Percentiles rank a stretch among this genome's conserved stretches.
phyloP scores from a whole-genome alignment of 805 yeast genomes.

The Starmerella roubikii region DNA sequence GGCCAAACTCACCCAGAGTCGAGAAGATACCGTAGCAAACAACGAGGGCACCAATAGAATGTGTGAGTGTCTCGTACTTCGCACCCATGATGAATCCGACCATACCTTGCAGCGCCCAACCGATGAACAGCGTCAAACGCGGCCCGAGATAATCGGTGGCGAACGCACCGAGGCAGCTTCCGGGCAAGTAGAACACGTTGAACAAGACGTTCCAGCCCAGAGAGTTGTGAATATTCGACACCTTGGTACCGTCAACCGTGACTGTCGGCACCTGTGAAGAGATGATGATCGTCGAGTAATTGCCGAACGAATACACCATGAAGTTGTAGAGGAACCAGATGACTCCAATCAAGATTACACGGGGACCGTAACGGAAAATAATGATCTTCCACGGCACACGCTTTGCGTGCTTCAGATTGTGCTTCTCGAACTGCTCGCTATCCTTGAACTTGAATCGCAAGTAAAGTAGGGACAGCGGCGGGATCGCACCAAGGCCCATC shows the following conservation, averaged over 20 bases:
- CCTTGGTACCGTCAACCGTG: constrained; percentile 26
- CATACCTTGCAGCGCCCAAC: constrained; percentile 59
- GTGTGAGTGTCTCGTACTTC: constrained; percentile 38
- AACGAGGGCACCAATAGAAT: constrained; percentile 62
- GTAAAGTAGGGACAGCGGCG: constrained; percentile 65
- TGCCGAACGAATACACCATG: constrained; percentile 74
- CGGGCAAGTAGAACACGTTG: constrained; percentile 80
- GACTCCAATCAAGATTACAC: constrained; percentile 53
- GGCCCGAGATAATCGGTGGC: constrained; percentile 87
- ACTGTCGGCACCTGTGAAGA: constrained; percentile 37
- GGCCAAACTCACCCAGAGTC: constrained; percentile 84
- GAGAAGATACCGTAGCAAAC: constrained; percentile 81
- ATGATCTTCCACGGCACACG: constrained; percentile 52
- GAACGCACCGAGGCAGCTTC: constrained; percentile 75
- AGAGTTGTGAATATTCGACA: constrained; percentile 44
- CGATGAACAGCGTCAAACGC: constrained; percentile 56
- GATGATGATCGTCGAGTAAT: constrained; percentile 64
- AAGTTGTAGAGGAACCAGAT: constrained; percentile 92
- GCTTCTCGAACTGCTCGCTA: constrained; percentile 54
- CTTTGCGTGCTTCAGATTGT: constrained; percentile 40
- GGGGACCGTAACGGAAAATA: constrained; percentile 71
- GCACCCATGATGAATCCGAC: constrained; percentile 80
- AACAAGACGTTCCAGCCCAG: constrained; percentile 91
- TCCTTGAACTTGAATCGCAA: constrained; percentile 66
- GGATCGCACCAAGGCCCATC: constrained; percentile 78